Conservation (phyloP, 2,329 filamentous ascomycete species). For the Fusarium concolor region DNA sequence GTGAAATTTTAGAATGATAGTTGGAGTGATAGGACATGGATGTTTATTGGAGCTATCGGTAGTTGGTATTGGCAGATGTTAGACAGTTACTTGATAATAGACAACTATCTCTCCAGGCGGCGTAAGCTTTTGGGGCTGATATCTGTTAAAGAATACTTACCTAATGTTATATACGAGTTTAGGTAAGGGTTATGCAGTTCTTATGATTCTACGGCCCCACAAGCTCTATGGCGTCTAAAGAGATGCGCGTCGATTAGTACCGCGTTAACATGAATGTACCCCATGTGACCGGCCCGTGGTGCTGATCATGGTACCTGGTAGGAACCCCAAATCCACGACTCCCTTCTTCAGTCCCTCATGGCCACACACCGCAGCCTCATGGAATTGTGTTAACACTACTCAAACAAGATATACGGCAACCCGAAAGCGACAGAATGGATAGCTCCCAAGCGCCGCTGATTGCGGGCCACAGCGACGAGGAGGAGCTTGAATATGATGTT, state of each 20-base stretch:
- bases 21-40: background rate
- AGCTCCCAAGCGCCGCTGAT: slow-evolving; percentile 56
- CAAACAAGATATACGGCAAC: background rate
- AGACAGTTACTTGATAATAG: slow-evolving; percentile 23
- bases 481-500: slow-evolving; percentile 50
- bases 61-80: slow-evolving; percentile 9
- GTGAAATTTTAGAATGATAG: background rate
- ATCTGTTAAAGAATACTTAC: too few relatives aligned
- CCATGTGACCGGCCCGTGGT: slow-evolving; percentile 44
- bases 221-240: too few relatives aligned
- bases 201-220: too few relatives aligned
- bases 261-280: background rate
- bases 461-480: slow-evolving; percentile 47
- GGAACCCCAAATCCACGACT: slow-evolving; percentile 17
- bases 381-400: slow-evolving; percentile 16
- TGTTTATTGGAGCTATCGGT: background rate
- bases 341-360: slow-evolving; percentile 16
- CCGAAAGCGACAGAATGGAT: slow-evolving; percentile 47
- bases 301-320: slow-evolving; percentile 29
- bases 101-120: too few relatives aligned
- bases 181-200: too few relatives aligned
- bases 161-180: too few relatives aligned
- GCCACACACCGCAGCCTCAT: slow-evolving; percentile 29
- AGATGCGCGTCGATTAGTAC: background rate
- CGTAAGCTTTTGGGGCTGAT: too few relatives aligned